phyloP scores from a whole-genome alignment of 2,329 filamentous ascomycete species.

The Colletotrichum eremochloae region DNA sequence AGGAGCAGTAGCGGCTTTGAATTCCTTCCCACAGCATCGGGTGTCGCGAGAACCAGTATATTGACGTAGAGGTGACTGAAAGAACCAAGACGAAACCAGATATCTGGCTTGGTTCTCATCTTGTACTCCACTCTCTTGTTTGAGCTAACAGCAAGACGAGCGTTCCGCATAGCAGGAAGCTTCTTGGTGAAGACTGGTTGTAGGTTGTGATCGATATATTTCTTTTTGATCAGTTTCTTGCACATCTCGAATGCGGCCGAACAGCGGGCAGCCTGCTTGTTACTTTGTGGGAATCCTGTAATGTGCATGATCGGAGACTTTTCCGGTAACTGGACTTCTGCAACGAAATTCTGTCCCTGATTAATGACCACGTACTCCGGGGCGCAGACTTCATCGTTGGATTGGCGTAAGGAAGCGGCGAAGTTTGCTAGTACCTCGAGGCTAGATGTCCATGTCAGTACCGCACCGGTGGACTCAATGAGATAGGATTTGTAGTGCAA shows the following conservation, averaged over 20 bases:
- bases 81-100: constrained; percentile 71
- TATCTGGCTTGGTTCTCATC: constrained; percentile 82
- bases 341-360: constrained; percentile 72
- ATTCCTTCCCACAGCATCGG: constrained; percentile 67
- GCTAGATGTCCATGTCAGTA: constrained; percentile 82
- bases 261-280: constrained; percentile 85
- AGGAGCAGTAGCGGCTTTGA: constrained; percentile 78
- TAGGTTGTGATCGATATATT: constrained; percentile 79
- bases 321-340: constrained; percentile 84
- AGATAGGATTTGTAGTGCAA: constrained; percentile 65
- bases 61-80: constrained; percentile 71
- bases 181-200: constrained; percentile 79
- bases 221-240: constrained; percentile 73
- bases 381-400: constrained; percentile 51
- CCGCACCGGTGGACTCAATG: constrained; percentile 78
- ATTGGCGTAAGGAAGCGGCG: constrained; percentile 73
- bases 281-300: constrained; percentile 72
- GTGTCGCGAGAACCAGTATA: constrained; percentile 69
- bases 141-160: constrained; percentile 82
- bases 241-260: constrained; percentile 91
- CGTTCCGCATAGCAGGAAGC: constrained; percentile 88
- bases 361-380: constrained; percentile 74
- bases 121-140: constrained; percentile 81
- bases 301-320: constrained; percentile 78
- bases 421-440: constrained; percentile 80